Conservation (phyloP, 495 filamentous ascomycete species). For the Lineolata rhizophorae region DNA sequence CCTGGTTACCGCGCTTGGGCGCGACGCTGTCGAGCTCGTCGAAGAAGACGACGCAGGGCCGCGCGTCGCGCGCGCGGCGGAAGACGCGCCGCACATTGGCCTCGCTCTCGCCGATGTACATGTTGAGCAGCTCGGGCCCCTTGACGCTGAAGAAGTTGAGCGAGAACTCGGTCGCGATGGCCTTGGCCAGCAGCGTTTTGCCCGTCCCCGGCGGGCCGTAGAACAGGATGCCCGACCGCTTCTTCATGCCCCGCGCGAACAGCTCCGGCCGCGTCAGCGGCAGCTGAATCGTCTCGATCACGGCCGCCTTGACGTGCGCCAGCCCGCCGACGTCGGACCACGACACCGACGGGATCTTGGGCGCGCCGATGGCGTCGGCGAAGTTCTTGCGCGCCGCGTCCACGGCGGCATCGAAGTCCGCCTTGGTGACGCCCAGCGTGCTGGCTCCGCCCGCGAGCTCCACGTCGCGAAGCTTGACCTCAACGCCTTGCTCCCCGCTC, state of each 20-base stretch:
- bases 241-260: constrained; percentile 97
- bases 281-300: constrained; percentile 90
- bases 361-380: constrained; percentile 87
- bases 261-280: constrained; percentile 83
- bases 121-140: constrained; percentile 89
- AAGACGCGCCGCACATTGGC: constrained; percentile 94
- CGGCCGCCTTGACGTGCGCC: constrained; percentile 79
- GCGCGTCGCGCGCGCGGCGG: constrained; percentile 77
- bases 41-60: constrained; percentile 98
- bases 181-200: constrained; percentile 91
- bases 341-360: constrained; percentile 90
- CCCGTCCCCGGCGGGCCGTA: constrained; percentile 94
- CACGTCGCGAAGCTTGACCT: constrained; percentile 53
- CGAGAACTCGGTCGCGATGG: constrained; percentile 94
- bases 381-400: constrained; percentile 95
- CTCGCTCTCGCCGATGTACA: constrained; percentile 98
- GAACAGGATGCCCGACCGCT: constrained; percentile 91
- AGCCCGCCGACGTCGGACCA: constrained; percentile 96
- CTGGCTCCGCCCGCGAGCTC: constrained; percentile 73
- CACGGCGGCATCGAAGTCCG: constrained; percentile 75
- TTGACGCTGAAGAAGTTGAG: constrained; percentile 99
- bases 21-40: constrained; percentile 95
- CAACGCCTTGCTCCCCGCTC: background rate
- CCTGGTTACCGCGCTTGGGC: constrained; percentile 92
- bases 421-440: constrained; percentile 54